Conservation (phyloP, 768 basidiomycete genomes). For the Imleria badia region DNA sequence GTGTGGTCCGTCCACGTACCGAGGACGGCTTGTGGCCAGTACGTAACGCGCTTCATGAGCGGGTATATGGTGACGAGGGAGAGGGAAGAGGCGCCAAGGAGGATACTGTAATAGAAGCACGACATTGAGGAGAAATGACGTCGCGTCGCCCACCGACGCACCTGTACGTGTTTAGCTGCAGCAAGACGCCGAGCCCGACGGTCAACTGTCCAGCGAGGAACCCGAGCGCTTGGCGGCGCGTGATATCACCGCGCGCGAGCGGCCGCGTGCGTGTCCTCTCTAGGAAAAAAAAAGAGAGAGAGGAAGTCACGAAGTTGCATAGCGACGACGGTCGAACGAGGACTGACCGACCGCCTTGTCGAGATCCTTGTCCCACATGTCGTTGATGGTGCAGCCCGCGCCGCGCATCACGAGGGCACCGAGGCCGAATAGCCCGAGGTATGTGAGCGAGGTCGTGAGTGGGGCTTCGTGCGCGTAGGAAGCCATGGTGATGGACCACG, state of each 20-base stretch:
- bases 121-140: background rate
- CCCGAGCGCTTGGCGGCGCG: slow-evolving; percentile 65
- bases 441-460: slow-evolving; percentile 65
- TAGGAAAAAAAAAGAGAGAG: slow-evolving; percentile 27
- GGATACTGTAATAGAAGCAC: slow-evolving; percentile 59
- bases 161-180: slow-evolving; percentile 97
- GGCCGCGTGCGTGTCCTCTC: slow-evolving; percentile 88
- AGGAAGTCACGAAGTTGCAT: background rate
- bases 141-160: slow-evolving; percentile 24
- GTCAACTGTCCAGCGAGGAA: slow-evolving; percentile 85
- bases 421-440: slow-evolving; percentile 79
- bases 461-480: slow-evolving; percentile 76
- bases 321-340: background rate
- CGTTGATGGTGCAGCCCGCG: slow-evolving; percentile 98
- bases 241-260: slow-evolving; percentile 81
- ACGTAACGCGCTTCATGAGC: slow-evolving; percentile 93
- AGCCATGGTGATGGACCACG: slow-evolving; percentile 98
- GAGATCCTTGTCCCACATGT: slow-evolving; percentile 94
- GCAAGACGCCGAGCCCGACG: slow-evolving; percentile 78
- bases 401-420: slow-evolving; percentile 96
- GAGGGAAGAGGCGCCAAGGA: slow-evolving; percentile 89
- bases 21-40: slow-evolving; percentile 96
- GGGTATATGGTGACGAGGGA: slow-evolving; percentile 89
- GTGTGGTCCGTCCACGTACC: slow-evolving; percentile 46
- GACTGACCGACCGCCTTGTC: slow-evolving; percentile 85